Evolutionary conservation across 75 land plant species (phyloP).

Genomic region (Cupressus sempervirens): DNA sequence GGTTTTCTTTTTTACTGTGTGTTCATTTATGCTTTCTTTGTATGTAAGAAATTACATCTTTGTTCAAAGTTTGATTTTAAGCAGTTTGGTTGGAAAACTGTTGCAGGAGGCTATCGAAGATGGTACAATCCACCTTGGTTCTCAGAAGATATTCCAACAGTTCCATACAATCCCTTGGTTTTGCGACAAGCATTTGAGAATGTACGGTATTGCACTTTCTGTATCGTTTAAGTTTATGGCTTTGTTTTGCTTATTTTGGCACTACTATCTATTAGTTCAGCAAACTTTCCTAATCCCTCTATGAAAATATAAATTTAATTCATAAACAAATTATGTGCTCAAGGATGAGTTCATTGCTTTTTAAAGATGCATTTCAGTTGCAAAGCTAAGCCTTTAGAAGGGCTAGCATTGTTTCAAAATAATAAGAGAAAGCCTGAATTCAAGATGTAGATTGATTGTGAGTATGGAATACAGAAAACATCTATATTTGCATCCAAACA

Average conservation of each 20-base stretch:
- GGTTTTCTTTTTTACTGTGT: background rate
- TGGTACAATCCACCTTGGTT: constrained; percentile 93
- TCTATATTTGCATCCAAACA: background rate
- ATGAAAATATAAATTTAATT: background rate
- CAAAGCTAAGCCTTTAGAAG: background rate
- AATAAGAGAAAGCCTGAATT: background rate
- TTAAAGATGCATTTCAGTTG: background rate
- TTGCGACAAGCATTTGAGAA: constrained; percentile 76
- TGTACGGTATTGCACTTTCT: constrained; percentile 21
- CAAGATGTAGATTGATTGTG: background rate
- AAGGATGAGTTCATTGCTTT: background rate
- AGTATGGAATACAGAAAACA: background rate
- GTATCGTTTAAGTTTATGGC: background rate
- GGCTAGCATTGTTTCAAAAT: background rate
- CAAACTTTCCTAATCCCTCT: background rate
- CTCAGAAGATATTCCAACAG: constrained; percentile 55
- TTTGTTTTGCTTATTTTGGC: background rate
- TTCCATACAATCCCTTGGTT: constrained; percentile 63
- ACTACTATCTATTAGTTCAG: background rate
- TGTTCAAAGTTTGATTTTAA: constrained; percentile 1
- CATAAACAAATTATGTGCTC: background rate
- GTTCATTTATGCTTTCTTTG: background rate
- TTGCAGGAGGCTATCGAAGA: constrained; percentile 62
- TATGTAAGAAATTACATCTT: background rate
- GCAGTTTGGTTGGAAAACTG: background rate